Evolutionary conservation across 2,329 filamentous ascomycete species (phyloP), one percentile per base, ranked within the genome.

Genomic region (Emericellopsis cladophorae): DNA sequence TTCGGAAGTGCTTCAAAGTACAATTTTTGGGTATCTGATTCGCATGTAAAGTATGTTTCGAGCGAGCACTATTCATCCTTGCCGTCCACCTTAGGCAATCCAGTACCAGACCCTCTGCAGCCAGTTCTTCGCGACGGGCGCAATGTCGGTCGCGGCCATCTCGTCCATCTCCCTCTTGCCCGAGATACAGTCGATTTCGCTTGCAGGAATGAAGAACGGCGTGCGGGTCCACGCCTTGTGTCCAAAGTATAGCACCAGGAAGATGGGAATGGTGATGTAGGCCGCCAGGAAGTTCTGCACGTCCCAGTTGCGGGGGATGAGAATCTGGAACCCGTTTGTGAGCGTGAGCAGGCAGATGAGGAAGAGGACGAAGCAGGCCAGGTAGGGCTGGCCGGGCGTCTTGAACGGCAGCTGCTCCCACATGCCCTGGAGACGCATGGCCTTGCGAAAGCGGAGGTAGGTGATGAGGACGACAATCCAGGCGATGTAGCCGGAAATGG

Each of bases 251-350:
- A 82, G 62, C 1, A 64, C 57, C 2, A 77, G 47, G 56, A 84
- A 83, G 48, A 70, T 72, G 36, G 67, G 79, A 1, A 81, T 62
- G 9, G 68, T 81, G 51, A 84, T 66, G 50, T 79, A 87, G 50
- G 61, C 68, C 0, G 74, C 72, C n/a, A 81, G 44, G 51, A 92
- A 92, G 49, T 67, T 67, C 5, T 68, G 65, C 0, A 69, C 71
- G 14, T 66, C 72, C 72, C 79, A 90, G 23, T 78, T 66, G 7
- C 66, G 61, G 0, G 76, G 74, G 55, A 81, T 81, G 55, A 90
- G 89, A 12, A 82, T 73, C 31, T 79, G 72, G 59, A 88, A 90
- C 1, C 83, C 84, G 50, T 86, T 86, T 49, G 84, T 79, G 4
- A 89, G 59, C 2, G 71, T 74, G n/a, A 89, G 65, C 22, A 85